phyloP scores from a whole-genome alignment of 257 asterid genomes.

The Salvia hispanica region DNA sequence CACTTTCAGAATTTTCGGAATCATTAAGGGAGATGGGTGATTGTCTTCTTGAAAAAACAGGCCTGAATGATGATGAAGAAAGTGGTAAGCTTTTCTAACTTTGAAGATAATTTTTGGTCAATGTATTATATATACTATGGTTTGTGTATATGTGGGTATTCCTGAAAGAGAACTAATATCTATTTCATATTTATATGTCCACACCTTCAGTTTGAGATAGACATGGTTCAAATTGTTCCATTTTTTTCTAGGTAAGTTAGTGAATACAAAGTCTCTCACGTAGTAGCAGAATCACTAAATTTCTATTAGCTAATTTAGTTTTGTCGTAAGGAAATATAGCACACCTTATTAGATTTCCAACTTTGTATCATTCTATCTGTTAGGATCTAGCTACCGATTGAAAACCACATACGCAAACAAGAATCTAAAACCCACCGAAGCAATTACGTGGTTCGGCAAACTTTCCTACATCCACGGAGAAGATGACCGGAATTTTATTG shows the following conservation, averaged over 20 bases:
- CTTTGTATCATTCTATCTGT: neutral
- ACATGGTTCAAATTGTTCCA: slow-evolving; percentile 16
- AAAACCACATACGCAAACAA: no score
- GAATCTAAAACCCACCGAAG: no score
- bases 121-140: slow-evolving; percentile 3
- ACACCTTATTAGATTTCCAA: slow-evolving; percentile 17
- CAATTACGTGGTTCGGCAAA: no score
- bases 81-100: slow-evolving; percentile 59
- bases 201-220: no score
- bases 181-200: neutral
- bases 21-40: slow-evolving; percentile 90
- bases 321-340: slow-evolving; percentile 8
- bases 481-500: no score
- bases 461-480: no score
- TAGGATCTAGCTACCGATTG: no score
- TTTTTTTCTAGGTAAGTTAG: slow-evolving; percentile 17
- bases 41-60: slow-evolving; percentile 93
- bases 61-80: slow-evolving; percentile 86
- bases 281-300: slow-evolving; percentile 16
- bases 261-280: neutral
- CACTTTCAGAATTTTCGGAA: slow-evolving; percentile 80
- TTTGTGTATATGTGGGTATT: slow-evolving; percentile 11
- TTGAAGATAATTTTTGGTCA: slow-evolving; percentile 16
- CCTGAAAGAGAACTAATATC: neutral
- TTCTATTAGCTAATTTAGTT: slow-evolving; percentile 4